Evolutionary conservation across 2,329 filamentous ascomycete species (phyloP), one percentile per base, ranked within the genome.

Genomic region (Sporothrix pallida): DNA sequence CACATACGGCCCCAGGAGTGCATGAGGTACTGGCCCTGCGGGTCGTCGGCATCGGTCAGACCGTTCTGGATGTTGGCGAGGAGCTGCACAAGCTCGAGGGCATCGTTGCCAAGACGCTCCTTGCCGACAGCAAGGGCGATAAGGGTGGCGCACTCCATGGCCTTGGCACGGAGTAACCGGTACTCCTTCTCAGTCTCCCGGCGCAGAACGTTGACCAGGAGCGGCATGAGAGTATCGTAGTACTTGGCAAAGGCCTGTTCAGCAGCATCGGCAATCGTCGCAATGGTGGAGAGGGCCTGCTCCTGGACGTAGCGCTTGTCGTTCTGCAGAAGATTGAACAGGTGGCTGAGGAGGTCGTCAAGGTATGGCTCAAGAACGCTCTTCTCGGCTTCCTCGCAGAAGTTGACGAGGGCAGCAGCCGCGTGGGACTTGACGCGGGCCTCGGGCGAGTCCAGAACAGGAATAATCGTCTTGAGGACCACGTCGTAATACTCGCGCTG

Each of bases 1-100:
- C 95, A 98, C 96, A 99, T 99, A 68, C 96, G 91, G 71, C 96
- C 96, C 96, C 96, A 99, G 85, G 96, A 99, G 86, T 99, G 96
- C 83, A 99, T 93, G 50, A 99, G 88, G 81, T 99, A 99, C 79
- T 97, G 95, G 17, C 94, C 93, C 82, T 99, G 96, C 54, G 96
- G 96, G 80, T 99, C 96, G 78, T 99, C 96, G 1, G 94, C 84
- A 79, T 99, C 96, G 4, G 91, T 92, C 75, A 98, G 96, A 80
- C 88, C 92, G 78, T 90, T 87, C 82, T 99, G 96, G 73, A 98
- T 97, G 75, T 89, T 90, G 71, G 93, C 95, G 71, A 99, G 87
- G 26, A 98, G 87, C 78, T 97, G 91, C 23, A 98, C 95, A 56
- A 99, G 86, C 58, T 90, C 92, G 83, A 96, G 87, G 3, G 95